A percentile compares a stretch with the other conserved stretches of the same genome.
phyloP scores from a whole-genome alignment of 495 filamentous ascomycete genomes.

The Talaromyces adpressus region DNA sequence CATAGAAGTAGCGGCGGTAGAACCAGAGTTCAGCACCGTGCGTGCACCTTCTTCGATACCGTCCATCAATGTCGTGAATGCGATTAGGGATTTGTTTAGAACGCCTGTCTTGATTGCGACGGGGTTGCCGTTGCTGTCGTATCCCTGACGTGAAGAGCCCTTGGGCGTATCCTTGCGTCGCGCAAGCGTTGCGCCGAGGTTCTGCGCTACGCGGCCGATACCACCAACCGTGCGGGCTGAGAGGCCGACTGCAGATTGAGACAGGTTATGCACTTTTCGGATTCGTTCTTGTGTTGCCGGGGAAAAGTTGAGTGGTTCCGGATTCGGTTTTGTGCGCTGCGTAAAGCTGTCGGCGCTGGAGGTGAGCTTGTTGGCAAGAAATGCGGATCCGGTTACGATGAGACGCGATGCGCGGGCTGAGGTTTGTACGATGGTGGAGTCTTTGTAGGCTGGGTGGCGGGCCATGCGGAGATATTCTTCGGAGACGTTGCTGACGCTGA shows the following conservation, averaged over 20 bases:
- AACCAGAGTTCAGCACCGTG: constrained; percentile 63
- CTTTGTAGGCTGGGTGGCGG: constrained; percentile 81
- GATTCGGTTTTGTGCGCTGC: constrained; percentile 64
- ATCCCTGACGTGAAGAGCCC: constrained; percentile 27
- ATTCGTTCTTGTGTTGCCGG: constrained; percentile 78
- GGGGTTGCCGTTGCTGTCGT: constrained; percentile 58
- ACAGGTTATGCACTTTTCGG: constrained; percentile 76
- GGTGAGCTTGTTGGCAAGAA: constrained; percentile 68
- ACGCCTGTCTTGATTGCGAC: constrained; percentile 77
- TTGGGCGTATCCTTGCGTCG: constrained; percentile 52
- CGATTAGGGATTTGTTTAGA: constrained; percentile 91
- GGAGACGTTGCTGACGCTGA: constrained; percentile 68
- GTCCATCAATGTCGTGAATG: constrained; percentile 91
- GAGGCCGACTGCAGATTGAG: constrained; percentile 65
- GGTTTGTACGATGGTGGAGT: constrained; percentile 79
- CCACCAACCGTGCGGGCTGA: constrained; percentile 82
- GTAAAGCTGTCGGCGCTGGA: constrained; percentile 74
- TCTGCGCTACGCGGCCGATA: constrained; percentile 76
- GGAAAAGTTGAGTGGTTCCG: constrained; percentile 79
- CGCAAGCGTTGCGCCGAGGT: constrained; percentile 68
- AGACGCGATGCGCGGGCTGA: constrained; percentile 86
- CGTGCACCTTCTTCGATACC: constrained; percentile 81
- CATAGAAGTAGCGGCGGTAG: constrained; percentile 69
- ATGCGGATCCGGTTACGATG: constrained; percentile 78
- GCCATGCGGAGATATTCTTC: constrained; percentile 75